A percentile compares a stretch with the other conserved stretches of the same genome.
Conservation (phyloP, 306 rosid genomes). For the Vigna radiata region DNA sequence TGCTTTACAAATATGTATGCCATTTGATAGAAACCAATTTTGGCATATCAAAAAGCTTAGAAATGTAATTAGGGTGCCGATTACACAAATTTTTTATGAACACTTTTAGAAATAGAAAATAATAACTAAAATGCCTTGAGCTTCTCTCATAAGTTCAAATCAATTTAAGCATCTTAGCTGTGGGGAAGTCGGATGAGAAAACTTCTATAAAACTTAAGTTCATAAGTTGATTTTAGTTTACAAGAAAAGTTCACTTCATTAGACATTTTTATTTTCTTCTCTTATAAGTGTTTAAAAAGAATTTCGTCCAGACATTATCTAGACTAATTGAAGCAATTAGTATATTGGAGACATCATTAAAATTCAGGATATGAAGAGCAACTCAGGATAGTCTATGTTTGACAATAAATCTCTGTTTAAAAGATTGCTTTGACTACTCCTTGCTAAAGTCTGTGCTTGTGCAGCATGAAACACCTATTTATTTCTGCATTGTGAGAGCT, state of each 20-base stretch:
- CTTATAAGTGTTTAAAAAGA: not conserved
- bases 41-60: slow-evolving; percentile 11
- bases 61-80: not conserved
- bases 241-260: not conserved
- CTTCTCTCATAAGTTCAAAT: not conserved
- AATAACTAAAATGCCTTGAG: not conserved
- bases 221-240: too few species aligned
- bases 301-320: not conserved
- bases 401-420: not conserved
- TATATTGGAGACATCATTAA: slow-evolving; percentile 6
- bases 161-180: not conserved
- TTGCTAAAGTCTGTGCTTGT: slow-evolving; percentile 1
- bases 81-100: not conserved
- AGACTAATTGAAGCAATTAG: slow-evolving; percentile 20
- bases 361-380: slow-evolving; percentile 13
- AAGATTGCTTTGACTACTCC: slow-evolving; percentile 16
- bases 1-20: too few species aligned
- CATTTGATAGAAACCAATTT: slow-evolving; percentile 4
- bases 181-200: not conserved
- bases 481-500: slow-evolving; percentile 22
- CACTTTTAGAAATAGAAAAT: not conserved
- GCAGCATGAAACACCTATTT: not conserved
- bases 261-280: not conserved
- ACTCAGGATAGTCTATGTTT: slow-evolving; percentile 2
- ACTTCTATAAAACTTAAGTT: not conserved